Evolutionary conservation across 495 filamentous ascomycete species (phyloP).

Genomic region (Neurospora africana): DNA sequence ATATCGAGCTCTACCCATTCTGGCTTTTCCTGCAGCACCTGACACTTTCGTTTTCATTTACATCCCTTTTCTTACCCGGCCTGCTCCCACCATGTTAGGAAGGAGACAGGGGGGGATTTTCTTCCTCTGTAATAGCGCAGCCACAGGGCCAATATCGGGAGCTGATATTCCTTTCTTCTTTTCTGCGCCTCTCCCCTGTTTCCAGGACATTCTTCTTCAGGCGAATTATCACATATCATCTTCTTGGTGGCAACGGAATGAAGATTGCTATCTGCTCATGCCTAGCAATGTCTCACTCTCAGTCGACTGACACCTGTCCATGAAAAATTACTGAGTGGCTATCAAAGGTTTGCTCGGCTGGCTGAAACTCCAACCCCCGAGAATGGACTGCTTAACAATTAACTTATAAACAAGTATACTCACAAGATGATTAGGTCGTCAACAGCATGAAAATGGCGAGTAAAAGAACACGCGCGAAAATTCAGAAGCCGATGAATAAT

Average conservation of each 20-base stretch:
- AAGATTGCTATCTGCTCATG: background rate
- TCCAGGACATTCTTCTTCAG: background rate
- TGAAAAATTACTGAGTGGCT: background rate
- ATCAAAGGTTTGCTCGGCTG: background rate
- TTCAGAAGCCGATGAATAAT: background rate
- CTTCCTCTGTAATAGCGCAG: background rate
- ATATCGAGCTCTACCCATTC: background rate
- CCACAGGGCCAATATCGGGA: background rate
- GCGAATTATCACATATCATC: background rate
- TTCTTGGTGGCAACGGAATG: background rate
- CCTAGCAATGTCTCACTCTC: background rate
- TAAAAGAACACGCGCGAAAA: background rate
- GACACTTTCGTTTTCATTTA: background rate
- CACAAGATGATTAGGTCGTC: background rate
- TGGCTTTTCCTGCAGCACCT: background rate
- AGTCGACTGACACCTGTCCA: background rate
- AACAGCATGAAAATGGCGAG: background rate
- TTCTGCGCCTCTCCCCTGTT: background rate
- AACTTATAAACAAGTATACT: background rate
- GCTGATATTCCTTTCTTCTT: background rate
- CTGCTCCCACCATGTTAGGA: background rate
- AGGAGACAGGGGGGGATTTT: background rate
- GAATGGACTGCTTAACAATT: background rate
- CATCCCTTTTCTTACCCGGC: background rate
- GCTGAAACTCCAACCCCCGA: background rate